Base-by-base conservation (phyloP, 306 rosid genomes). In the Lathyrus tuberosus region DNA sequence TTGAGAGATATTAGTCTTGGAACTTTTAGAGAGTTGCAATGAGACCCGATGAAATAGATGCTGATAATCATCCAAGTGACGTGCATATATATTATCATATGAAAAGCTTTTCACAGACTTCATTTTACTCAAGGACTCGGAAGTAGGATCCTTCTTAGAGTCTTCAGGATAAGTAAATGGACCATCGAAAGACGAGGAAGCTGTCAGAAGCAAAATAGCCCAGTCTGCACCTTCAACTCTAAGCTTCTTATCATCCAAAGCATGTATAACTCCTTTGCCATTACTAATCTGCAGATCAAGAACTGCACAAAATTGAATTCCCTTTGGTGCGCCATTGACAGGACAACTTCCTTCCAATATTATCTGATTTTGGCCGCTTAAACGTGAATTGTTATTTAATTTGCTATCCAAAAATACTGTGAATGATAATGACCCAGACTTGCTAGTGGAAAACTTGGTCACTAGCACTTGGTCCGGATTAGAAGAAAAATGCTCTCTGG, bases 401-500 rank as follows among this genome's bases (percentile, higher is more conserved):
- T 93, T 88, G 86, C 97, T 85, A 76, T 86, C 94, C 62, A 93
- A 57, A 76, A 76, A 84, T 67, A 93, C 90, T 4, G 82, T 81
- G 60, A 93, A 86, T 47, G 98, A 81, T 62, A 93, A 71, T 16
- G 90, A 90, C 28, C 74, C 84, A 15, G 91, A 44, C 77, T 88
- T 93, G 87, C 85, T 90, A 13, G 85, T 82, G 15, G 94, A 85
- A 59, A 93, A 70, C 84, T 72, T 90, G 66, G 89, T 74, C 79
- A 84, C 94, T 57, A 88, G 79, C 65, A 81, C 98, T 86, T 93
- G 89, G 73, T 90, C 91, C 0, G 87, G 96, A 68, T 82, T 67
- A 8, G 97, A 93, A 66, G 83, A 82, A 83, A 93, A 93, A 82
- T 90, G 96, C 66, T 86, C 96, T 84, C 98, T 84, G 10, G 85